Base-by-base conservation (phyloP, 169 alveolate genomes). In the Plasmodium knowlesi region DNA sequence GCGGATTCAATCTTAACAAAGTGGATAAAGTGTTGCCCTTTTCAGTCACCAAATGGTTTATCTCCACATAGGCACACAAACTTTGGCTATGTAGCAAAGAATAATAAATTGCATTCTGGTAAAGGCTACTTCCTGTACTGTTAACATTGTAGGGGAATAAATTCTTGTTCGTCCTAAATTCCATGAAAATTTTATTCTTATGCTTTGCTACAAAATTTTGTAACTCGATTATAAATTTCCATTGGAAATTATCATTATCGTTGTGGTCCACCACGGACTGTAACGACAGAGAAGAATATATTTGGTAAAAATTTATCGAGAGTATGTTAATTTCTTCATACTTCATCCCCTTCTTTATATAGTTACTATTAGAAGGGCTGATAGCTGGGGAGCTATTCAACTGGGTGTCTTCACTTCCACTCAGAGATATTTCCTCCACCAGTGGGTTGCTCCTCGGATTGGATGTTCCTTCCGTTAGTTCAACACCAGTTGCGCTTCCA, bases 181-280 rank as follows among this genome's bases (percentile, higher is more conserved):
- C 95, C 95, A 91, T 91, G 71, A 91, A 91, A 41, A 91, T 50
- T 32, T 91, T 81, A 71, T 54, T 82, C 76, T 81, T 91, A 82
- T 91, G 94, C 78, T 93, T 92, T 50, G 94, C 96, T 25, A 90
- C 81, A 46, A 95, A 92, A 76, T 95, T 85, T 22, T 94, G 94
- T 34, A 95, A 82, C 34, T 92, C 93, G 43, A 93, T 91, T 50
- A 93, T 80, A 85, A 95, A 95, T 39, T 74, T 84, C 96, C 97
- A 93, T 67, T 93, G 96, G 84, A 91, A 80, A 88, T 93, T 95
- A 73, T 95, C 97, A 41, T 94, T 41, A 39, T 95, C 97, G 34
- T 95, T 92, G 53, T 93, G 95, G 84, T 95, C 97, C 61, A 92
- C 95, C 54, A 92, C 93, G 46, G 95, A 89, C 72, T 92, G 94